Percentiles rank a stretch among this genome's conserved stretches.
These are phyloP conservation scores for Conticribra guillardii DNA, from an alignment of 108 stramenopile genomes.

Conservation along the genomic window DNA sequence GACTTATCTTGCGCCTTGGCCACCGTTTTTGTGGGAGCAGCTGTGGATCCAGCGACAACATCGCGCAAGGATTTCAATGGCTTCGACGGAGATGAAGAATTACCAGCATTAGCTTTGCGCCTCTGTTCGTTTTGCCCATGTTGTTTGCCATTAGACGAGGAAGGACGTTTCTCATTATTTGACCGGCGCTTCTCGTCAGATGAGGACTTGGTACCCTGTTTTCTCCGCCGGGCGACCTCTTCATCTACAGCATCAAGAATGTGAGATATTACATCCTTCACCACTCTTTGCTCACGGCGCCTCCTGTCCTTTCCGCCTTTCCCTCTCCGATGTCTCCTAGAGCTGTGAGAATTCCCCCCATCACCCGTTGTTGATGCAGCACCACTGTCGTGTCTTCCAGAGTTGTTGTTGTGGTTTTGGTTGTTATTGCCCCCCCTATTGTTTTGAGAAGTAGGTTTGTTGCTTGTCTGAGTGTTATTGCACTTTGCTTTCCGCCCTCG, in stretches of 20 bases:
- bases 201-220: slow-evolving; percentile 8
- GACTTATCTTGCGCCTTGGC: background rate
- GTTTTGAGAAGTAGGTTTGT: slow-evolving; percentile 9
- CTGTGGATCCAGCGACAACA: slow-evolving; percentile 20
- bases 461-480: background rate
- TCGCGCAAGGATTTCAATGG: slow-evolving; percentile 32
- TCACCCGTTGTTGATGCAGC: background rate
- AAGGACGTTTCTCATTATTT: slow-evolving; percentile 22
- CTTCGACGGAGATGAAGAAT: slow-evolving; percentile 14
- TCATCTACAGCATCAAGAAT: slow-evolving; percentile 68
- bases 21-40: slow-evolving; percentile 1
- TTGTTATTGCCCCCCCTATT: background rate
- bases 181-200: slow-evolving; percentile 1
- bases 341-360: slow-evolving; percentile 6
- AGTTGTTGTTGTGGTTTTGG: background rate
- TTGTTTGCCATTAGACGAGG: slow-evolving; percentile 4
- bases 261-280: slow-evolving; percentile 61
- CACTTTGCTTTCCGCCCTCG: slow-evolving; percentile 47
- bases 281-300: slow-evolving; percentile 31
- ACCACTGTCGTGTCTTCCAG: slow-evolving; percentile 6
- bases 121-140: slow-evolving; percentile 22
- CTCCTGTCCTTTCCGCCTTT: slow-evolving; percentile 31
- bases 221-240: slow-evolving; percentile 46
- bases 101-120: slow-evolving; percentile 11
- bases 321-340: slow-evolving; percentile 36